phyloP scores from a whole-genome alignment of 2,329 filamentous ascomycete genomes.

The Penicillium thymicola region DNA sequence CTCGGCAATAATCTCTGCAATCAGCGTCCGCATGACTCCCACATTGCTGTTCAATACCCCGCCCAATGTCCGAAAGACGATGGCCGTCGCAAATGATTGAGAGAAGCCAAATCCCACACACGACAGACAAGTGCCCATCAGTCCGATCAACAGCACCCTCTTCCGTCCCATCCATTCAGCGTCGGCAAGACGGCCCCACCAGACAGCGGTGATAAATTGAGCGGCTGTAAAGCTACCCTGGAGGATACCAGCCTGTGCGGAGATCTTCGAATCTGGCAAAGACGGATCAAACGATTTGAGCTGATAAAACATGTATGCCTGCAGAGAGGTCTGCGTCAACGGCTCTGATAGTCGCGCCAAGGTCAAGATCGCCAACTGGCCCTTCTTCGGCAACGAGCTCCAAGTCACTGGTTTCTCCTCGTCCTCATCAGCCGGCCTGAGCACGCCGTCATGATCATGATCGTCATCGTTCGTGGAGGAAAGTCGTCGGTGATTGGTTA shows the following conservation, averaged over 20 bases:
- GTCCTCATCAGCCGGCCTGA: not conserved
- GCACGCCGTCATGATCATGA: slow-evolving; percentile 14
- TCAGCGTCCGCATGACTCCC: slow-evolving; percentile 72
- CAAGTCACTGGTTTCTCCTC: slow-evolving; percentile 58
- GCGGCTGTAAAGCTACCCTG: slow-evolving; percentile 76
- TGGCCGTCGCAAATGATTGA: slow-evolving; percentile 58
- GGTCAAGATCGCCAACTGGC: slow-evolving; percentile 73
- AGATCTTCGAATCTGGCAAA: slow-evolving; percentile 61
- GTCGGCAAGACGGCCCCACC: slow-evolving; percentile 72
- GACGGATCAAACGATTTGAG: slow-evolving; percentile 71
- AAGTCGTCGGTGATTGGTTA: slow-evolving; percentile 12
- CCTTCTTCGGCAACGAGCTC: slow-evolving; percentile 70
- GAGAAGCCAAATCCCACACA: slow-evolving; percentile 69
- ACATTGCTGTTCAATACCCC: slow-evolving; percentile 70
- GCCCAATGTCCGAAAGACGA: slow-evolving; percentile 64
- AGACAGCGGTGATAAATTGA: slow-evolving; percentile 77
- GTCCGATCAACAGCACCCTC: slow-evolving; percentile 70
- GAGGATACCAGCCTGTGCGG: slow-evolving; percentile 72
- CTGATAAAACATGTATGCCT: slow-evolving; percentile 84
- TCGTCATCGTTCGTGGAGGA: slow-evolving; percentile 15
- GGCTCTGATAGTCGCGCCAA: slow-evolving; percentile 78
- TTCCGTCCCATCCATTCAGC: slow-evolving; percentile 69
- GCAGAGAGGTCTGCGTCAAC: slow-evolving; percentile 71
- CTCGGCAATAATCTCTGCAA: slow-evolving; percentile 67
- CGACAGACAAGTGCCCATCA: slow-evolving; percentile 65